Base-by-base conservation (phyloP, 73 alveolate species). In the Paramecium octaurelia region DNA sequence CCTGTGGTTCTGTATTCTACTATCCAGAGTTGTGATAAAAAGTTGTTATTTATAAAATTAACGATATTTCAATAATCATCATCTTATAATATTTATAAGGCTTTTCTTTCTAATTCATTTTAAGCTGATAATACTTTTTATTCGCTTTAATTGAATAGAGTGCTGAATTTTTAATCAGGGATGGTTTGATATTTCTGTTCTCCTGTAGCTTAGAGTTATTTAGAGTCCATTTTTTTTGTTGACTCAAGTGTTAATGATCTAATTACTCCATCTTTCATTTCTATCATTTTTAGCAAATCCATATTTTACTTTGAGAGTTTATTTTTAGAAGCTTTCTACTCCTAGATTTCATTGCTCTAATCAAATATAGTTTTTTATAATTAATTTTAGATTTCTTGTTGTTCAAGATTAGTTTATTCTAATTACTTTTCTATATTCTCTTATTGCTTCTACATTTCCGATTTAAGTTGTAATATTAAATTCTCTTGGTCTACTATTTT, bases 401-500 rank as follows among this genome's bases (percentile, higher is more conserved):
- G 9, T 12, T 73, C 87, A 73, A 20, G 18, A 29, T 4, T 16
- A 21, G 18, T 21, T 43, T 29, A 36, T 73, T 73, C 60, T 21
- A 36, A 12, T 73, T 73, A 14, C n/a, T 73, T 73, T 2, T 36
- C 4, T 0, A 73, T 18, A 29, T 35, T 42, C n/a, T 73, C 59
- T 35, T 29, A 21, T 38, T 73, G 35, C 27, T 73, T 73, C 21
- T 73, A 73, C 18, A 35, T 14, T 4, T 73, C 87, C 14, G 8
- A 20, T 38, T 73, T 36, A 0, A 73, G n/a, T 73, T 73, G 12
- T 73, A 12, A 73, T 20, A 73, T 20, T 73, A 40, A 14, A 36
- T 73, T 36, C n/a, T 73, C 87, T 73, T 73, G 12, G n/a, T 73
- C 87, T 35, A 35, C 35, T 12, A 73, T 36, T 73, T 73, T 73